A percentile compares a stretch with the other conserved stretches of the same genome.
Conservation (phyloP, 1,284 basidiomycete species). For the Tranzscheliella williamsii region DNA sequence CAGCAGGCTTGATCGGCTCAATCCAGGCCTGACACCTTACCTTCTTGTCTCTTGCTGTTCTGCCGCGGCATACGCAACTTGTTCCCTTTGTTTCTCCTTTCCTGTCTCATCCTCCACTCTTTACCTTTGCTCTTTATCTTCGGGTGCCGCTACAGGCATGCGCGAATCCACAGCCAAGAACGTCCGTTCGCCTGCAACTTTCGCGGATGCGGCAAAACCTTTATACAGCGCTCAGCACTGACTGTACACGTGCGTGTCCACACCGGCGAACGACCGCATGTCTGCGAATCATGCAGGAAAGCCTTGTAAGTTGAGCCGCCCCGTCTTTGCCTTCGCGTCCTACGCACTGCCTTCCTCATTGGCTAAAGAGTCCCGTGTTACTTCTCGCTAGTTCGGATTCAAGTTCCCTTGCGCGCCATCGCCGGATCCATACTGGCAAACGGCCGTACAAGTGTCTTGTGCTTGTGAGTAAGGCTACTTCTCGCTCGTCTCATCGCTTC, state of each 20-base stretch:
- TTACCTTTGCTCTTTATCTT: neutral
- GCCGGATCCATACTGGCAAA: conserved; percentile 71
- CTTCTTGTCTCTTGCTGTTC: conserved; percentile 1
- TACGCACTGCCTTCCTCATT: neutral
- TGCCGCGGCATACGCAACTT: too few relatives aligned
- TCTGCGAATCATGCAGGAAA: conserved; percentile 69
- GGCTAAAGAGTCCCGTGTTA: too few relatives aligned
- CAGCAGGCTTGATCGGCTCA: too few relatives aligned
- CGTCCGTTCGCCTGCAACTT: conserved; percentile 51
- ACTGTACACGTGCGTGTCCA: conserved; percentile 83
- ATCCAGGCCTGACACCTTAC: neutral
- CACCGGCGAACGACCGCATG: conserved; percentile 77
- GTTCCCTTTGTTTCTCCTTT: too few relatives aligned
- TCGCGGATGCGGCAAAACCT: conserved; percentile 53
- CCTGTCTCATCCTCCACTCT: neutral
- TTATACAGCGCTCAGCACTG: conserved; percentile 66
- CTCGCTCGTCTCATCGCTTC: neutral
- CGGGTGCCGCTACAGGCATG: conserved; percentile 31
- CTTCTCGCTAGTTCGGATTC: conserved; percentile 62
- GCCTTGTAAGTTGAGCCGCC: conserved; percentile 37
- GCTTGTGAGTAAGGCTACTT: conserved; percentile 9
- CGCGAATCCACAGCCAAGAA: conserved; percentile 55
- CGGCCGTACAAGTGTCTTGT: conserved; percentile 61
- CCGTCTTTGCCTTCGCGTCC: neutral
- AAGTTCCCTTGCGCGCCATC: conserved; percentile 67